Evolutionary conservation across 768 basidiomycete species (phyloP), one percentile per base, ranked within the genome.

Genomic region (Pleurotus ostreatus): DNA sequence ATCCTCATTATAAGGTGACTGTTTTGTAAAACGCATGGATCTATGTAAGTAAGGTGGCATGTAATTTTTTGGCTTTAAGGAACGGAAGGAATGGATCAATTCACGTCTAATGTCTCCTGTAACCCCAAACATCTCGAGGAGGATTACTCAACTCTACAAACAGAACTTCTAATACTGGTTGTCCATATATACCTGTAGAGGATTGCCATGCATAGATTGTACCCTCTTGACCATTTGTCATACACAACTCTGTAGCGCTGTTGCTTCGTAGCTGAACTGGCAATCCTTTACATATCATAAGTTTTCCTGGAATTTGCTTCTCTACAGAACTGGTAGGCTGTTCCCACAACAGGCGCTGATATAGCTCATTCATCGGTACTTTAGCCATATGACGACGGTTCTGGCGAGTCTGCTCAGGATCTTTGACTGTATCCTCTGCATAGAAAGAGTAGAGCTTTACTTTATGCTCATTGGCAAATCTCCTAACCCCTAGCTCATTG

Each of bases 401-500:
- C 22, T 40, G 15, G 26, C 4, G 12, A 26, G 15, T 11, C 13
- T 12, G 18, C 18, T 37, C 59, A 25, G 40, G 15, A 13, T 55
- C 46, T 34, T 30, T 26, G 15, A 40, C 25, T 13, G 34, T 56
- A 53, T 71, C 69, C 25, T 63, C 58, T 5, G 68, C 68, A 58
- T 59, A 69, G 40, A 71, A 70, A 23, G 64, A 46, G 1, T 25
- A 39, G 0, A 74, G 46, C 1, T 22, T 18, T 59, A 70, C 69
- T 2, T 46, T 48, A 2, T 64, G 66, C 20, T 75, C 73, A 23
- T 39, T 13, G 3, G 75, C 70, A 68, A 74, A 78, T 12, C 67
- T 57, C 13, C 49, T 13, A 20, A 55, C 41, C 2, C 72, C 72
- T 0, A 70, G 9, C 7, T 60, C 16, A 62, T 78, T 78, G 0